Percentiles rank a stretch among this genome's conserved stretches.
Conservation (phyloP, 345 rosid genomes). For the Syzygium grande region DNA sequence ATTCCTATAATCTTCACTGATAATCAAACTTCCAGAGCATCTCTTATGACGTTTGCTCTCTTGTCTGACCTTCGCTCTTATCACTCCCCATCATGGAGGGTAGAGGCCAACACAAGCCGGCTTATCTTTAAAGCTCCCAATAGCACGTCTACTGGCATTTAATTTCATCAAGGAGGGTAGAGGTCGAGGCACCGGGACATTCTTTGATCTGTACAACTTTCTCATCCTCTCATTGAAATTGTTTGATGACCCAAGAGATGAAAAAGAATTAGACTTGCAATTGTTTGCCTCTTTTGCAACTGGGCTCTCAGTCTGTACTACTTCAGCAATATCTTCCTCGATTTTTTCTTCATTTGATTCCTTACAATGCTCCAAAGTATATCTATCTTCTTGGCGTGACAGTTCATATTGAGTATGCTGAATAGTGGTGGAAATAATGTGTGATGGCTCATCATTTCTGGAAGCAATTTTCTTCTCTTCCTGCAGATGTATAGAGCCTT, state of each 20-base stretch:
- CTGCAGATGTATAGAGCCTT: slow-evolving; percentile 13
- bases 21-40: background rate
- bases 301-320: background rate
- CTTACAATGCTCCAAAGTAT: background rate
- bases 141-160: slow-evolving; percentile 37
- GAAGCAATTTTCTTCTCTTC: slow-evolving; percentile 4
- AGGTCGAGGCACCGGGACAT: slow-evolving; percentile 72
- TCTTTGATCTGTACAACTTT: slow-evolving; percentile 62
- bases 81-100: background rate
- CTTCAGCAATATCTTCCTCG: background rate
- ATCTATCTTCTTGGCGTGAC: slow-evolving; percentile 3
- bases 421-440: background rate
- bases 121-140: slow-evolving; percentile 15
- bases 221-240: slow-evolving; percentile 37
- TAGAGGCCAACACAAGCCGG: background rate
- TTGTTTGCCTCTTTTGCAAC: background rate
- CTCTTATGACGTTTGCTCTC: background rate
- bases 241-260: slow-evolving; percentile 24
- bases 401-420: slow-evolving; percentile 3
- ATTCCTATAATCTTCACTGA: background rate
- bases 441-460: slow-evolving; percentile 11
- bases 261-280: slow-evolving; percentile 3
- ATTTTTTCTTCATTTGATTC: background rate
- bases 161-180: slow-evolving; percentile 71
- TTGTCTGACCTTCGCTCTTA: background rate